Conservation (phyloP, 108 stramenopile species). For the Craspedostauros australis region DNA sequence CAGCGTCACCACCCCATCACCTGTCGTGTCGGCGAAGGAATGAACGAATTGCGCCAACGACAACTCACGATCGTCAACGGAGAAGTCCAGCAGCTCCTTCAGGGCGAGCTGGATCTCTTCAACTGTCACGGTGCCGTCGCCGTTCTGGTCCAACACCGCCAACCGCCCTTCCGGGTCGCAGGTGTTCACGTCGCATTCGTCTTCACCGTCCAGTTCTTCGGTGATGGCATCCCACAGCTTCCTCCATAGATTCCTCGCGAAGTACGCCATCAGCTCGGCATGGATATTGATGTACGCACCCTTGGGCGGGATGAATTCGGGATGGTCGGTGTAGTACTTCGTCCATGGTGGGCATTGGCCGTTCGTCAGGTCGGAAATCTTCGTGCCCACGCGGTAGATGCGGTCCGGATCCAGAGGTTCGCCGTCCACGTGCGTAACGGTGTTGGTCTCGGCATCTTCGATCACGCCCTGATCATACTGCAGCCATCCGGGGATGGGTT, state of each 20-base stretch:
- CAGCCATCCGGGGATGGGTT: constrained; percentile 21
- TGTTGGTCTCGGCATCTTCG: neutral
- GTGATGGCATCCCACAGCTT: constrained; percentile 15
- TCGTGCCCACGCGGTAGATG: constrained; percentile 20
- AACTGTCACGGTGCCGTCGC: constrained; percentile 4
- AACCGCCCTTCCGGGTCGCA: constrained; percentile 5
- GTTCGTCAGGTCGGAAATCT: constrained; percentile 20
- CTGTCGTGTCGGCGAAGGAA: constrained; percentile 10
- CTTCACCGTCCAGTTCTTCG: neutral
- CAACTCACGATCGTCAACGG: constrained; percentile 10
- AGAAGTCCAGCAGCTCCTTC: constrained; percentile 2
- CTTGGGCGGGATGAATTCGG: constrained; percentile 16
- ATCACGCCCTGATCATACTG: constrained; percentile 15
- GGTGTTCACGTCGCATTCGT: neutral
- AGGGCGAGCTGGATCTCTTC: constrained; percentile 10
- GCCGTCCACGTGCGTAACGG: constrained; percentile 6
- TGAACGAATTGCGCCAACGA: constrained; percentile 12
- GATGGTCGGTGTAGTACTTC: constrained; percentile 12
- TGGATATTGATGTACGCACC: constrained; percentile 18
- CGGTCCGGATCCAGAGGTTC: constrained; percentile 13
- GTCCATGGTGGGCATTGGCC: constrained; percentile 15
- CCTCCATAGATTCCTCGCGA: constrained; percentile 13
- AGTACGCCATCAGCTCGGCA: constrained; percentile 21
- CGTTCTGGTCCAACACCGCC: neutral
- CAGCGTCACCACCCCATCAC: constrained; percentile 9